These are phyloP conservation scores for Nadsonia commutata DNA, from an alignment of 1,139 yeast genomes.

Conservation along the genomic window DNA sequence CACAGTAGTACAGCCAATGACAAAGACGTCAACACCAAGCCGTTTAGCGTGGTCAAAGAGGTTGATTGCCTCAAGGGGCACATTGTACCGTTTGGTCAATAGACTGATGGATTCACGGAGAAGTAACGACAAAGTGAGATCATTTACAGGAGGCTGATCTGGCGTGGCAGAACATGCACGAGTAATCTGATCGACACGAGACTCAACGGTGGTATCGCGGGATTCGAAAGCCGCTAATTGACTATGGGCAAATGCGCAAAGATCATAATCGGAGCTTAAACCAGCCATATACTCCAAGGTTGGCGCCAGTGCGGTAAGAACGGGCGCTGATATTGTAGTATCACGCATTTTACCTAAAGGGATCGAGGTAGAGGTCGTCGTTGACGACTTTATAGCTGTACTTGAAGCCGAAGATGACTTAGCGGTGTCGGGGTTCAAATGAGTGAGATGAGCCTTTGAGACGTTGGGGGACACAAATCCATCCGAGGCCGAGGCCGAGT, in stretches of 20 bases:
- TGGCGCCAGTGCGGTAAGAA: background rate
- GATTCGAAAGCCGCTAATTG: background rate
- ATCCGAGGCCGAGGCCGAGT: background rate
- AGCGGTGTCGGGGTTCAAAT: background rate
- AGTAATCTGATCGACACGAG: background rate
- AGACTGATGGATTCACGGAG: slow-evolving; percentile 15
- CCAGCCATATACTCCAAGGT: background rate
- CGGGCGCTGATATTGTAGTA: background rate
- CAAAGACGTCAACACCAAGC: slow-evolving; percentile 24
- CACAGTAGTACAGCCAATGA: slow-evolving; percentile 26
- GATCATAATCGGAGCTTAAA: background rate
- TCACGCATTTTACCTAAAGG: too few relatives aligned
- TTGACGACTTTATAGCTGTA: background rate
- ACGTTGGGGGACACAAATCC: background rate
- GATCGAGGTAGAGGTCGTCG: background rate
- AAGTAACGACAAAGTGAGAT: slow-evolving; percentile 9
- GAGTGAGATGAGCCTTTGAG: background rate
- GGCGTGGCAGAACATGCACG: background rate
- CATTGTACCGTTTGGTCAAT: slow-evolving; percentile 18
- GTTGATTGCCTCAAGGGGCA: slow-evolving; percentile 26
- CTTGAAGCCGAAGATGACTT: background rate
- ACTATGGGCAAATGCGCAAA: background rate
- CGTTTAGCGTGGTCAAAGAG: slow-evolving; percentile 26
- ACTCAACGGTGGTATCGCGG: background rate
- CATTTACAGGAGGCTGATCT: background rate